Conservation (phyloP, 2,329 filamentous ascomycete genomes). For the Colletotrichum sp. region DNA sequence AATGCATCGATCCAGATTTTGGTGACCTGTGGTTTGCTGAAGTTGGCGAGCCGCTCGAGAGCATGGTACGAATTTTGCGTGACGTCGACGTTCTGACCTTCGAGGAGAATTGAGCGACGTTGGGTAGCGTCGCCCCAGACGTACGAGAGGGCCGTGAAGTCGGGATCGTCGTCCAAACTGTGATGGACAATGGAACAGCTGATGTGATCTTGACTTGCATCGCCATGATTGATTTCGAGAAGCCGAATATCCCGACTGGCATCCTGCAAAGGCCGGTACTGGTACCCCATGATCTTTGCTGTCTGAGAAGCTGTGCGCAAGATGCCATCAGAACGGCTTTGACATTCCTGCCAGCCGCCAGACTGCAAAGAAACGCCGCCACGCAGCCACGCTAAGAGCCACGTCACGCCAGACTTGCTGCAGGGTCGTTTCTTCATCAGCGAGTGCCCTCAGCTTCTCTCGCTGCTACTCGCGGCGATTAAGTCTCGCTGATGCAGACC, state of each 20-base stretch:
- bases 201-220: not conserved
- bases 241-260: not conserved
- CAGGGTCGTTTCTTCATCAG: not conserved
- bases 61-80: not conserved
- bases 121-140: not conserved
- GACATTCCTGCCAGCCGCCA: not conserved
- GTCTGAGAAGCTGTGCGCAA: not conserved
- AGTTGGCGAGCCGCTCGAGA: not conserved
- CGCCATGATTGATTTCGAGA: not conserved
- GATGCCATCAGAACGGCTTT: not conserved
- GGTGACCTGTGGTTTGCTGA: not conserved
- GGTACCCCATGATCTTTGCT: not conserved
- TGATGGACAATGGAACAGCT: not conserved
- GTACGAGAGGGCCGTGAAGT: not conserved
- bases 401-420: not conserved
- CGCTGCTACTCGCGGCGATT: accelerated
- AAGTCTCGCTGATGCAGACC: not conserved
- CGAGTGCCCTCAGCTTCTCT: not conserved
- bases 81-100: not conserved
- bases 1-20: conserved; percentile 25
- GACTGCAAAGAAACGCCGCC: not conserved
- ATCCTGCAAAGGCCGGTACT: not conserved
- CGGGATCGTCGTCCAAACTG: not conserved
- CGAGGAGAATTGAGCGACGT: not conserved
- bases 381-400: not conserved